Percentiles rank a stretch among this genome's conserved stretches.
Evolutionary conservation across 148 eudicot genomes (phyloP).

Genomic region (Rhododendron simsii): DNA sequence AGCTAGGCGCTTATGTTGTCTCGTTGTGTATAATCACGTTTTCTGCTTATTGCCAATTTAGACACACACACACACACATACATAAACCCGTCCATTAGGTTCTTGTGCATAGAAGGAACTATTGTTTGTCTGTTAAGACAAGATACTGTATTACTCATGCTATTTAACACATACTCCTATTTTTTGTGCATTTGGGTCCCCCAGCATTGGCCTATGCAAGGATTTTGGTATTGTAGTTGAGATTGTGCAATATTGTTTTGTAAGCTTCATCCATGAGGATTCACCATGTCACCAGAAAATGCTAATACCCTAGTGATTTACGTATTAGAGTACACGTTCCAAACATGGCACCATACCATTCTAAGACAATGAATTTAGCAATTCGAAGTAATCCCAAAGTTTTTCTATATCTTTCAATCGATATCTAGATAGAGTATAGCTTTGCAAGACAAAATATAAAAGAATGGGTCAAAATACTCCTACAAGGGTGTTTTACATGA

Average conservation of each 20-base stretch:
- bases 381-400: neutral
- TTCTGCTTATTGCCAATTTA: neutral
- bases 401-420: neutral
- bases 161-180: neutral
- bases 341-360: neutral
- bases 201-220: neutral
- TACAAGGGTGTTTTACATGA: neutral
- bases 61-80: neutral
- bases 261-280: neutral
- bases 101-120: neutral
- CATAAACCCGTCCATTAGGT: neutral
- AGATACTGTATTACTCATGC: neutral
- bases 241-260: neutral
- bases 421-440: neutral
- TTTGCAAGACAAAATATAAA: neutral
- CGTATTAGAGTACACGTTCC: neutral
- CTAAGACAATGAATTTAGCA: neutral
- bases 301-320: neutral
- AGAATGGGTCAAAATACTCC: neutral
- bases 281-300: neutral
- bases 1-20: neutral
- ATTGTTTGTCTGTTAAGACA: neutral
- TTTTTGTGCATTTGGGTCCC: neutral
- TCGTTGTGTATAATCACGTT: neutral
- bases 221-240: neutral